phyloP scores from a whole-genome alignment of 2,329 filamentous ascomycete genomes.

The Epichloe typhina region DNA sequence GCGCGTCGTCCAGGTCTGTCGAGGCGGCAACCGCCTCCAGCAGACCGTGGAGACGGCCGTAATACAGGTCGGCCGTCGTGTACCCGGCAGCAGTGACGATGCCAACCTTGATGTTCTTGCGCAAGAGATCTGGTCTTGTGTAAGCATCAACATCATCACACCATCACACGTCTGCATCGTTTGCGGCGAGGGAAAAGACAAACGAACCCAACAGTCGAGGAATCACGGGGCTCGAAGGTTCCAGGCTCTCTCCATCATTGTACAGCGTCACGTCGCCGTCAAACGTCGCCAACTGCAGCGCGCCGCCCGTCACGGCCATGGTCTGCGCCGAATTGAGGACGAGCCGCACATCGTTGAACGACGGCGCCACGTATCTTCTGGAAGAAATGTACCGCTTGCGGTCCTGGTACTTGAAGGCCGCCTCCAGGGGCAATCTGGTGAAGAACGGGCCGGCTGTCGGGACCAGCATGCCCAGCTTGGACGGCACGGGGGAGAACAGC shows the following conservation, averaged over 20 bases:
- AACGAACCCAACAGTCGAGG: conserved; percentile 38
- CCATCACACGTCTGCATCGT: neutral
- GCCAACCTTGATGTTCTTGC: conserved; percentile 68
- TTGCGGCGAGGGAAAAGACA: neutral
- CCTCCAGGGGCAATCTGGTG: conserved; percentile 72
- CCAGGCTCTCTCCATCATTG: conserved; percentile 72
- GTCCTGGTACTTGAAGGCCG: conserved; percentile 88
- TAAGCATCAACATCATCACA: no score
- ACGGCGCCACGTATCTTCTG: conserved; percentile 84
- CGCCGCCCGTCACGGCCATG: conserved; percentile 72
- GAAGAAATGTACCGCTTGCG: conserved; percentile 74
- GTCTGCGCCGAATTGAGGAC: conserved; percentile 91
- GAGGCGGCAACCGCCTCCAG: conserved; percentile 61
- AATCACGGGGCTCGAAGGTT: conserved; percentile 65
- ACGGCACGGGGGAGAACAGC: conserved; percentile 39
- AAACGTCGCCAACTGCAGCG: conserved; percentile 80
- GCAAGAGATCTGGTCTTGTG: conserved; percentile 46
- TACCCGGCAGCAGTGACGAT: conserved; percentile 97
- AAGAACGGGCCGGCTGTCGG: conserved; percentile 90
- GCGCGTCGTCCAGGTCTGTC: conserved; percentile 43
- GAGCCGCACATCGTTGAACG: conserved; percentile 90
- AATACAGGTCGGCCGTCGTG: conserved; percentile 75
- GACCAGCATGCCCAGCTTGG: conserved; percentile 85
- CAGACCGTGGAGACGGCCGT: conserved; percentile 73
- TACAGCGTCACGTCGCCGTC: conserved; percentile 97